phyloP scores from a whole-genome alignment of 1,284 basidiomycete species.

The Ustilago hordei region DNA sequence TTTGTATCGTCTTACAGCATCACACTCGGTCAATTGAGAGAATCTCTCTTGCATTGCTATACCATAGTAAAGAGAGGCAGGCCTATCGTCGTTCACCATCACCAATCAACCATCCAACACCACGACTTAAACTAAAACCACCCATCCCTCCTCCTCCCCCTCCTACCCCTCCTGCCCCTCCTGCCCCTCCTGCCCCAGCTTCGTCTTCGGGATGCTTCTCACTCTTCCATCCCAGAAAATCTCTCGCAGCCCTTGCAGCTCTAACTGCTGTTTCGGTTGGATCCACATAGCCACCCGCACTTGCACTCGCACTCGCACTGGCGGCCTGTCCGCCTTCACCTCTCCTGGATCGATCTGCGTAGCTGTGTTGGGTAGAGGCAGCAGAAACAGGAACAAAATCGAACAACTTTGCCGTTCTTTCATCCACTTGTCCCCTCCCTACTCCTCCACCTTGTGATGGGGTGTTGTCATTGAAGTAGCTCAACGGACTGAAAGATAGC shows the following conservation, averaged over 20 bases:
- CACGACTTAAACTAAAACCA: constrained; percentile 39
- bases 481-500: constrained; percentile 23
- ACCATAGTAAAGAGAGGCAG: neutral
- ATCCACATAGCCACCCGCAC: constrained; percentile 21
- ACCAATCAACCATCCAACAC: constrained; percentile 52
- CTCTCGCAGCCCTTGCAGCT: constrained; percentile 47
- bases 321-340: neutral
- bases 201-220: neutral
- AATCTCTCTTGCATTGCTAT: neutral
- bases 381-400: constrained; percentile 39
- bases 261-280: constrained; percentile 41
- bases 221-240: constrained; percentile 52
- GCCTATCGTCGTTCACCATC: constrained; percentile 26
- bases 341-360: neutral
- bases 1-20: constrained; percentile 1
- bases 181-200: neutral
- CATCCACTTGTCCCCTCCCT: constrained; percentile 11
- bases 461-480: constrained; percentile 20
- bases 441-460: neutral
- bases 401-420: constrained; percentile 41
- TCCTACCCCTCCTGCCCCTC: too few relatives aligned
- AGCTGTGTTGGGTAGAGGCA: neutral
- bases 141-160: constrained; percentile 16
- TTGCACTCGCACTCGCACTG: too few relatives aligned
- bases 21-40: neutral